Evolutionary conservation across 2,329 filamentous ascomycete genomes (phyloP).

Genomic region (Pseudocercospora fijiensis): DNA sequence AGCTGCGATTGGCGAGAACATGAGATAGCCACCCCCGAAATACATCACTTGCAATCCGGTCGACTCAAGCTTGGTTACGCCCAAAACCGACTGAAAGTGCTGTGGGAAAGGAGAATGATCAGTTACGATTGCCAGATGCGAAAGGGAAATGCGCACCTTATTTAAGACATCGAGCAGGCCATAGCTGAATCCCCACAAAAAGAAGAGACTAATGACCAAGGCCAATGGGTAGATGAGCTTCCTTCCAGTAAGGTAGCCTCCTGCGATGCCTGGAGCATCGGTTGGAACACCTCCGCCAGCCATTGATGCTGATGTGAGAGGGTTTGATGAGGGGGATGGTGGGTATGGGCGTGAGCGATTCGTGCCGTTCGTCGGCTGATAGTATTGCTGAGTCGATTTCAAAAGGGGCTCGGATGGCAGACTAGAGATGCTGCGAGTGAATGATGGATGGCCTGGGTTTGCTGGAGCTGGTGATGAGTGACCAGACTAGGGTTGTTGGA

Average conservation of each 20-base stretch:
- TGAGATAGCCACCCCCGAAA: constrained; percentile 46
- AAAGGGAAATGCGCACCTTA: constrained; percentile 28
- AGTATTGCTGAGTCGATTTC: background rate
- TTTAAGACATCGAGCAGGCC: constrained; percentile 39
- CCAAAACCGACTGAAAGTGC: constrained; percentile 40
- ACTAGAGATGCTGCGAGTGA: constrained; percentile 23
- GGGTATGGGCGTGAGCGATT: background rate
- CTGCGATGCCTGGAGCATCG: constrained; percentile 39
- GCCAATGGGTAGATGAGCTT: constrained; percentile 52
- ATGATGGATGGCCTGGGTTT: constrained; percentile 17
- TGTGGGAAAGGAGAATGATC: no score
- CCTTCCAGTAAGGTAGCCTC: constrained; percentile 46
- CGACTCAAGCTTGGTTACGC: constrained; percentile 43
- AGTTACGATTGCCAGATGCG: constrained; percentile 25
- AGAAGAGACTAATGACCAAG: constrained; percentile 51
- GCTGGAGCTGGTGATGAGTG: constrained; percentile 26
- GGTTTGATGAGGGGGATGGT: constrained; percentile 3
- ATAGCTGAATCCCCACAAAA: constrained; percentile 38
- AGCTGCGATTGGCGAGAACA: constrained; percentile 45
- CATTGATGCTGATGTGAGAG: constrained; percentile 35
- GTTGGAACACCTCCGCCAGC: constrained; percentile 44
- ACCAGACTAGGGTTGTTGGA: constrained; percentile 19
- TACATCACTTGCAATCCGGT: constrained; percentile 48
- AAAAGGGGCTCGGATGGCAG: constrained; percentile 13
- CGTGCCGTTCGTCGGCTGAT: constrained; percentile 1